These are phyloP conservation scores for Cladophialophora chaetospira DNA, from an alignment of 2,329 filamentous ascomycete genomes.

Conservation along the genomic window DNA sequence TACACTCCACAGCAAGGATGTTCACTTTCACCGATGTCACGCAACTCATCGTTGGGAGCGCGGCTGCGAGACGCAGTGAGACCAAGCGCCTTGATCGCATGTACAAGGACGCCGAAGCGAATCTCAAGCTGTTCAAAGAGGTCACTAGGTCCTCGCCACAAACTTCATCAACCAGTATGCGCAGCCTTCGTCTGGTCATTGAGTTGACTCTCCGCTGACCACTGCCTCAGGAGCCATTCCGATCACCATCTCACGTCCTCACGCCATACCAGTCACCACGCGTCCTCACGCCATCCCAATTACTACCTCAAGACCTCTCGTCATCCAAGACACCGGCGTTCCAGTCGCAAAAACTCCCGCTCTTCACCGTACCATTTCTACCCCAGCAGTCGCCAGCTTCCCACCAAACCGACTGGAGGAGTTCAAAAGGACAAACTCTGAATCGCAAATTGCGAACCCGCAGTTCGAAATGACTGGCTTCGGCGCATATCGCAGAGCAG, in stretches of 20 bases:
- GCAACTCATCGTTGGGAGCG: neutral
- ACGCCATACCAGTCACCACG: neutral
- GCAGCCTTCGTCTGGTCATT: neutral
- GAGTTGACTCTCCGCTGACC: neutral
- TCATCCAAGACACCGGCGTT: neutral
- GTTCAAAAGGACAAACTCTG: constrained; percentile 23
- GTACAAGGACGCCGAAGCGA: constrained; percentile 18
- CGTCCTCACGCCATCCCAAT: neutral
- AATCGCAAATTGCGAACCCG: constrained; percentile 23
- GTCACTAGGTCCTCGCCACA: constrained; percentile 16
- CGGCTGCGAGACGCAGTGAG: constrained; percentile 19
- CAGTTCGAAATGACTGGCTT: constrained; percentile 30
- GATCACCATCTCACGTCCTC: no score
- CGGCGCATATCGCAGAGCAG: constrained; percentile 29
- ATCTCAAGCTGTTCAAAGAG: constrained; percentile 22
- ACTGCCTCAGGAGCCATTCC: neutral
- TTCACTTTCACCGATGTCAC: neutral
- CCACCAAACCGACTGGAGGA: neutral
- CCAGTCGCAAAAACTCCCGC: neutral
- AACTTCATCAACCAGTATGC: constrained; percentile 16
- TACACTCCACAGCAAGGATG: neutral
- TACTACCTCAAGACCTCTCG: neutral
- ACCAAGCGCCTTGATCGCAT: constrained; percentile 20
- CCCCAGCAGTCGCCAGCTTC: neutral
- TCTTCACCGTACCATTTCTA: neutral